Base-by-base conservation (phyloP, 352 stramenopile genomes). In the Globisporangium paddicum region DNA sequence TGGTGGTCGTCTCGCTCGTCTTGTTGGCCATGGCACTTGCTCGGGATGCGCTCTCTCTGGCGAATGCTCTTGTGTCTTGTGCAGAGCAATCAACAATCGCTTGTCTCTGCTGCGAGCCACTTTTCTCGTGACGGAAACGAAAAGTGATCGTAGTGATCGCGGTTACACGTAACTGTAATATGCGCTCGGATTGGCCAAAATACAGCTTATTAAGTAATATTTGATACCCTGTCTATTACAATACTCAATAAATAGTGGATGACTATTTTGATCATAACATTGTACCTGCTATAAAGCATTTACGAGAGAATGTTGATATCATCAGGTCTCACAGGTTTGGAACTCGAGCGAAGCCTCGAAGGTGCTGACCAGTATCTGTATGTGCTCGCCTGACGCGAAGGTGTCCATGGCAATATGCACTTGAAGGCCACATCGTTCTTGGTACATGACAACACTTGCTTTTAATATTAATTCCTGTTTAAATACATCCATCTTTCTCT, bases 1-100 rank as follows among this genome's bases (percentile, higher is more conserved):
- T 69, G 11, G 55, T 65, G 18, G 56, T 52, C 16, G 58, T 67
- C 28, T 66, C 53, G 45, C 37, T 68, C 46, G 72, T 62, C 61
- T 87, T 88, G 55, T 69, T 73, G 23, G 69, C 67, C 81, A 90
- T 90, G 2, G 34, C 44, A 41, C 26, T 16, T 21, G 5, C 16
- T 25, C n/a, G n/a, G n/a, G n/a, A n/a, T n/a, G n/a, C n/a, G 38
- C 2, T 45, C 13, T 35, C 14, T 40, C 9, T 30, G 41, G 56
- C 21, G 30, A 62, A 55, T 62, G 30, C 23, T 4, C 32, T 54
- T 38, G 30, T 53, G 54, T 3, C n/a, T n/a, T n/a, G n/a, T n/a
- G n/a, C n/a, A n/a, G n/a, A n/a, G n/a, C 21, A n/a, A 5, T 48
- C 11, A 28, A 30, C 9, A 25, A 25, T 23, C 9, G 42, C 10